Conservation (phyloP, 1,284 basidiomycete genomes). For the Boletellus sp. region DNA sequence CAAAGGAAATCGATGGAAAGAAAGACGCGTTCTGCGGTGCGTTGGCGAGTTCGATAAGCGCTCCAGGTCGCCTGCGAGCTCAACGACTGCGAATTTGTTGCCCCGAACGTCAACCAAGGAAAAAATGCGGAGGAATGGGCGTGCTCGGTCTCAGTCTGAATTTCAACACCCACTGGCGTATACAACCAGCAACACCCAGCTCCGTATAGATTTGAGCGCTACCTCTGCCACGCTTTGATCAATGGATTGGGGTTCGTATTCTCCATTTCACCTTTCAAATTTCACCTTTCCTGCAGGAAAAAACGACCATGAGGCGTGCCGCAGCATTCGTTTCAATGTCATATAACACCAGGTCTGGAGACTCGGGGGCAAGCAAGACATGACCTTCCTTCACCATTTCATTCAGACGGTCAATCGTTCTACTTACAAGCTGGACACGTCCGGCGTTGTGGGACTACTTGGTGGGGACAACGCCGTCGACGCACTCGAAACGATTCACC, state of each 20-base stretch:
- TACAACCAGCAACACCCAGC: too few relatives aligned
- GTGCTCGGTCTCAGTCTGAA: constrained; percentile 25
- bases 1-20: constrained; percentile 33
- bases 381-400: constrained; percentile 15
- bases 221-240: too few relatives aligned
- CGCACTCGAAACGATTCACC: constrained; percentile 30
- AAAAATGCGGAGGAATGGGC: constrained; percentile 19
- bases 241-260: too few relatives aligned
- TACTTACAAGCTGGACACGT: constrained; percentile 21
- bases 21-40: constrained; percentile 43
- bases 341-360: neutral
- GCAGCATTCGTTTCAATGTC: too few relatives aligned
- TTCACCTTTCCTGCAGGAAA: too few relatives aligned
- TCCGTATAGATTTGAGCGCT: too few relatives aligned
- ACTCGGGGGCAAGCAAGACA: too few relatives aligned
- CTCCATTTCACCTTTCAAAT: too few relatives aligned
- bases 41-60: constrained; percentile 36
- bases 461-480: constrained; percentile 32
- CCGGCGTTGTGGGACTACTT: constrained; percentile 28
- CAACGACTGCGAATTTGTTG: constrained; percentile 30
- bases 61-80: constrained; percentile 31
- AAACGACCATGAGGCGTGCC: too few relatives aligned
- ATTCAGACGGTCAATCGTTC: constrained; percentile 12
- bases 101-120: constrained; percentile 36
- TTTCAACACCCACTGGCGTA: constrained; percentile 18